Percentiles rank a stretch among this genome's conserved stretches.
These are phyloP conservation scores for Barnettozyma californica DNA, from an alignment of 805 yeast genomes.

Conservation along the genomic window DNA sequence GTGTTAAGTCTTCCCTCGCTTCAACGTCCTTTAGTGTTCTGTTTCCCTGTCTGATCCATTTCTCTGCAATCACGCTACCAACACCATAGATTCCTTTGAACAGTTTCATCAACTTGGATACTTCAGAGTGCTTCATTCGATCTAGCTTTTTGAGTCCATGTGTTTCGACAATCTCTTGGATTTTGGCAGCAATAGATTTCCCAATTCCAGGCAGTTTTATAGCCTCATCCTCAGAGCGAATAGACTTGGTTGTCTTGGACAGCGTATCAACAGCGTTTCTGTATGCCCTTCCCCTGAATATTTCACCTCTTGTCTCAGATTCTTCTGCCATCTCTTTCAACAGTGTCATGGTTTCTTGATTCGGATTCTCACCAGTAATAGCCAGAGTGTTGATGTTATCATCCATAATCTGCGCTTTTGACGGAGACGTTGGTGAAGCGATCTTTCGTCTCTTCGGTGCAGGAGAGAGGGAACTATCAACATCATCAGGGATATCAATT, in stretches of 20 bases:
- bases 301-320: conserved; percentile 27
- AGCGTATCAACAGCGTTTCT: conserved; percentile 38
- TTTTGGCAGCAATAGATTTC: conserved; percentile 34
- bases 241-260: conserved; percentile 22
- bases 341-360: conserved; percentile 16
- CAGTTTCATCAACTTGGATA: conserved; percentile 23
- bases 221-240: conserved; percentile 36
- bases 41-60: conserved; percentile 35
- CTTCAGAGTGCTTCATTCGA: conserved; percentile 22
- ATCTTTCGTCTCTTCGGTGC: neutral
- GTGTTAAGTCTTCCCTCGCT: conserved; percentile 24
- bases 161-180: conserved; percentile 41
- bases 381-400: conserved; percentile 4
- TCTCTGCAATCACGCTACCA: conserved; percentile 37
- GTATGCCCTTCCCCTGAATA: conserved; percentile 37
- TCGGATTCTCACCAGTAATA: conserved; percentile 17
- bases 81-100: conserved; percentile 45
- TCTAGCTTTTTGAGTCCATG: conserved; percentile 25
- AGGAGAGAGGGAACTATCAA: neutral
- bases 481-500: conserved; percentile 9
- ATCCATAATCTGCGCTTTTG: conserved; percentile 9
- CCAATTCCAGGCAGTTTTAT: conserved; percentile 36
- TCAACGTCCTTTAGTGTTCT: conserved; percentile 35
- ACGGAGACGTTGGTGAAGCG: neutral
- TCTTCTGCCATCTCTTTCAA: conserved; percentile 20